phyloP scores from a whole-genome alignment of 1,284 basidiomycete genomes.

The Pterulicium gracile region DNA sequence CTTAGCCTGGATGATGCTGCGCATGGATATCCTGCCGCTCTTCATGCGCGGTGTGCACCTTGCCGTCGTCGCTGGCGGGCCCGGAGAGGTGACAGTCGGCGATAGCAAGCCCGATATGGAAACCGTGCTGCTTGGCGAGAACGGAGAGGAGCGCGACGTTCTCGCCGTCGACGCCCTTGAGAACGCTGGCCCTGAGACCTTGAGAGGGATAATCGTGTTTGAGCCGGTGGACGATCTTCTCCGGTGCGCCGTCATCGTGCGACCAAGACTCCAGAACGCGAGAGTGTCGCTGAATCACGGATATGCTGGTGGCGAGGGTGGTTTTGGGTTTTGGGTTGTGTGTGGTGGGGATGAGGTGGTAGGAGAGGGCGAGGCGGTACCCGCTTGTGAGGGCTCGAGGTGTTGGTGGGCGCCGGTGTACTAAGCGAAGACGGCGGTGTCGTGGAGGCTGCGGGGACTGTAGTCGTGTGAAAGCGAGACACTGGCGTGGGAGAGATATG shows the following conservation, averaged over 20 bases:
- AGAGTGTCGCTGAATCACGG: constrained; percentile 12
- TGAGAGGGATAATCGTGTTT: constrained; percentile 17
- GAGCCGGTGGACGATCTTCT: constrained; percentile 17
- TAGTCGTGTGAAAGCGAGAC: too few relatives aligned
- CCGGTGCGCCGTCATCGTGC: constrained; percentile 10
- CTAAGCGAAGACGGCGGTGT: too few relatives aligned
- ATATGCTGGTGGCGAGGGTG: constrained; percentile 3
- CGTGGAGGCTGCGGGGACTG: too few relatives aligned
- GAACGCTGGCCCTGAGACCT: constrained; percentile 11
- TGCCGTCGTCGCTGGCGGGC: constrained; percentile 18
- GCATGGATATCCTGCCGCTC: not conserved
- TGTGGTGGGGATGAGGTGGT: constrained; percentile 28
- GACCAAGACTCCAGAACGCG: constrained; percentile 21
- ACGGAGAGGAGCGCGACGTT: constrained; percentile 10
- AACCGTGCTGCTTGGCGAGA: constrained; percentile 10
- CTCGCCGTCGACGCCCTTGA: constrained; percentile 18
- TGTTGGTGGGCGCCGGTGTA: too few relatives aligned
- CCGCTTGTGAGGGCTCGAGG: constrained; percentile 34
- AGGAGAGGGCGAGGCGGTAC: constrained; percentile 33
- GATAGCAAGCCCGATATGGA: constrained; percentile 24
- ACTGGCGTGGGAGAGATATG: too few relatives aligned
- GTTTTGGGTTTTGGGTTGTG: constrained; percentile 9
- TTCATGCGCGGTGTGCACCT: constrained; percentile 10
- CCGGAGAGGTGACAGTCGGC: constrained; percentile 24
- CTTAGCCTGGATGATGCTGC: too few relatives aligned